Evolutionary conservation across 768 basidiomycete species (phyloP), one percentile per base, ranked within the genome.

Genomic region (Termitomyces sp.): DNA sequence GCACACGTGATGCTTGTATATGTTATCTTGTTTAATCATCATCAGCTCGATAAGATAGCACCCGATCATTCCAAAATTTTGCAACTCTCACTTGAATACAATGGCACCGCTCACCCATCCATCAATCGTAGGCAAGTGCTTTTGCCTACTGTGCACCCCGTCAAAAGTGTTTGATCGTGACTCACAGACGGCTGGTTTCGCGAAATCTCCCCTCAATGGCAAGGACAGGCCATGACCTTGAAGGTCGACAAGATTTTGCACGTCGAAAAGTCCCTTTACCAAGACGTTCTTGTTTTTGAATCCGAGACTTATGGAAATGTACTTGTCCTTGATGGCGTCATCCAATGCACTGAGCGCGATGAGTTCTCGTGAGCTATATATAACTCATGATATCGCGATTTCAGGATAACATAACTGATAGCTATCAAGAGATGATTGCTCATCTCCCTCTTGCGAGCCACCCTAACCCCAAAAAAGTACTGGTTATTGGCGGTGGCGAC

Each of bases 341-440:
- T 99, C 65, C 96, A 99, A 73, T 94, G 91, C 76, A 97, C 95
- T 2, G 97, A 99, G 75, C 87, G 95, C 49, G 97, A 99, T 69
- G 97, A 99, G 74, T 99, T 99, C 75, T 95, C 95, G 94, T 94
- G 68, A 65, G 91, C 82, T 24, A 30, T 18, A 36, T 27, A 27
- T n/a, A 50, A 6, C 50, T 5, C 20, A 61, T 54, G 47, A 6
- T 36, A 13, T 53, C 24, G 7, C 47, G 56, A 59, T 58, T 31
- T 55, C 22, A 8, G 27, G 44, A 49, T 44, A 37, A 61, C 39
- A 15, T 34, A 49, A 44, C 13, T 24, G n/a, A n/a, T 66, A 97
- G 94, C 12, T 98, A 98, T 75, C 95, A 98, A 69, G 96, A 99
- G 77, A 97, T 98, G 96, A 98, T 99, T 68, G 83, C 96, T 6